Conservation (phyloP, 768 basidiomycete genomes). For the Infundibulicybe gibba region DNA sequence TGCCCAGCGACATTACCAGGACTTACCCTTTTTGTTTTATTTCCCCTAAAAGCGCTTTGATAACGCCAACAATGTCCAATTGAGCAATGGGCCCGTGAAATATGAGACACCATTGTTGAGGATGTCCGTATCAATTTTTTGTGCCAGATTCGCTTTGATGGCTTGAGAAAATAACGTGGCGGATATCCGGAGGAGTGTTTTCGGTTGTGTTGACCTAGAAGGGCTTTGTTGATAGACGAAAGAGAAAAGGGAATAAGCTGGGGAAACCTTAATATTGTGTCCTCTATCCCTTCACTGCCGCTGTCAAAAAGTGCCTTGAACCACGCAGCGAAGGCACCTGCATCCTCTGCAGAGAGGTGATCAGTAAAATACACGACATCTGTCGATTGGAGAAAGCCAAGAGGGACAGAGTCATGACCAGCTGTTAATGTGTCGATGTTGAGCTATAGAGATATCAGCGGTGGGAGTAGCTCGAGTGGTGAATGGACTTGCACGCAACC, state of each 20-base stretch:
- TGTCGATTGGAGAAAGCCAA: constrained; percentile 48
- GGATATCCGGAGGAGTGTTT: constrained; percentile 61
- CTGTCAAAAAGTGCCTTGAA: constrained; percentile 77
- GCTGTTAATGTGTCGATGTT: constrained; percentile 41
- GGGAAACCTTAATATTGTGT: constrained; percentile 61
- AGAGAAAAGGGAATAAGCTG: not conserved
- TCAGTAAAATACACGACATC: constrained; percentile 37
- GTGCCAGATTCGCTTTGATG: constrained; percentile 38
- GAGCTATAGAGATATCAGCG: constrained; percentile 36
- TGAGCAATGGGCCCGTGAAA: constrained; percentile 68
- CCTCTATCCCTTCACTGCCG: constrained; percentile 79
- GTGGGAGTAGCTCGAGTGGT: not conserved
- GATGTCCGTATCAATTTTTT: constrained; percentile 64
- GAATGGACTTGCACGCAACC: constrained; percentile 50
- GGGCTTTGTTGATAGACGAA: not conserved
- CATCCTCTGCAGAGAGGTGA: constrained; percentile 39
- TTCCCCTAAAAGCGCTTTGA: constrained; percentile 60
- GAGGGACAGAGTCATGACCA: constrained; percentile 41
- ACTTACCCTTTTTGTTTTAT: constrained; percentile 53
- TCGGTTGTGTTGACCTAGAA: constrained; percentile 65
- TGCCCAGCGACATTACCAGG: not conserved
- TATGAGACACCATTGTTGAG: constrained; percentile 76
- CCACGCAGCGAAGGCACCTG: constrained; percentile 52
- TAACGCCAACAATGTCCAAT: constrained; percentile 77
- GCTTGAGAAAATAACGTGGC: constrained; percentile 66